These are phyloP conservation scores for Pelargonium nanum DNA, from an alignment of 345 rosid genomes.

Conservation along the genomic window DNA sequence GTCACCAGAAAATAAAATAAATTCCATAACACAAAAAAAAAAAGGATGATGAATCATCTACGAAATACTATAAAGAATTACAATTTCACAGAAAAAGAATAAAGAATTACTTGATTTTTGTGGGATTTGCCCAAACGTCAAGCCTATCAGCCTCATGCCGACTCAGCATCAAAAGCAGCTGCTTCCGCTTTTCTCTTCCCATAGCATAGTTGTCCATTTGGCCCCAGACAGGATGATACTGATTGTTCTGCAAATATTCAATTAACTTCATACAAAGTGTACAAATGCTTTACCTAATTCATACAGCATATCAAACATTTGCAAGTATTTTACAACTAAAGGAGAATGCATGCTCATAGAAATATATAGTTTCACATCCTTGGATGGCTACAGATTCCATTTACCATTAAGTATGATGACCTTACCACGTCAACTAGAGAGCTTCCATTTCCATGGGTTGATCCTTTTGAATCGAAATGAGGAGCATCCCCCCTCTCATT, in stretches of 20 bases:
- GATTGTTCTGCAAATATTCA: slow-evolving; percentile 42
- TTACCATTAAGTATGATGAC: background rate
- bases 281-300: background rate
- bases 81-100: slow-evolving; percentile 17
- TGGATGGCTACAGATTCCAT: background rate
- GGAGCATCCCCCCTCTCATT: slow-evolving; percentile 53
- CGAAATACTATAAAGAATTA: slow-evolving; percentile 17
- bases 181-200: slow-evolving; percentile 84
- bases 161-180: slow-evolving; percentile 86
- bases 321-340: background rate
- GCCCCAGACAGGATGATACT: slow-evolving; percentile 92
- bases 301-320: too few relatives aligned
- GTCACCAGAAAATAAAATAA: slow-evolving; percentile 2
- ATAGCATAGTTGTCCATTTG: slow-evolving; percentile 67
- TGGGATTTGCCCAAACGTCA: slow-evolving; percentile 98
- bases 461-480: slow-evolving; percentile 58
- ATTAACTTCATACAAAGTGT: background rate
- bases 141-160: slow-evolving; percentile 99
- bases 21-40: background rate
- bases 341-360: background rate
- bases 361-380: background rate
- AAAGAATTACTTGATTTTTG: slow-evolving; percentile 55
- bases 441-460: slow-evolving; percentile 41
- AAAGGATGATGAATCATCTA: background rate
- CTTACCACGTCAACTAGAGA: slow-evolving; percentile 55